These are phyloP conservation scores for Suillus brevipes DNA, from an alignment of 768 basidiomycete genomes.

Conservation along the genomic window DNA sequence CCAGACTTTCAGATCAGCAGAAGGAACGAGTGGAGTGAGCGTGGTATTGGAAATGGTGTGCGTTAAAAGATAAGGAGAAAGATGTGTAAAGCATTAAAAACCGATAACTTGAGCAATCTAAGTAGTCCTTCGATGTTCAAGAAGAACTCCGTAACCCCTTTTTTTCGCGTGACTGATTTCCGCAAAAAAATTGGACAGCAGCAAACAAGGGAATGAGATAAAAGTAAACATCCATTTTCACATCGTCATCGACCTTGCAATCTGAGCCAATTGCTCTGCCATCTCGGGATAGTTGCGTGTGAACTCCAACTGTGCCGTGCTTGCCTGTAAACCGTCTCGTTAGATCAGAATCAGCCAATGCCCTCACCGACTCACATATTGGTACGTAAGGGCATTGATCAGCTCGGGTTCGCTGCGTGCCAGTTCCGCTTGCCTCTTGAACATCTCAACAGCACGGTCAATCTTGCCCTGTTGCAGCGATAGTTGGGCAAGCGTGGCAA, in stretches of 20 bases:
- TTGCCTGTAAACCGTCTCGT: constrained; percentile 52
- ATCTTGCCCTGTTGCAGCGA: constrained; percentile 89
- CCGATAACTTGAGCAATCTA: constrained; percentile 4
- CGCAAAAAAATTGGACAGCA: not conserved
- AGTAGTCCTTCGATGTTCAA: not conserved
- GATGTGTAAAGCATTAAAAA: constrained; percentile 6
- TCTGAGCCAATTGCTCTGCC: constrained; percentile 64
- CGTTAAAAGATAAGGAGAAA: not conserved
- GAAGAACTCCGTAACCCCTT: not conserved
- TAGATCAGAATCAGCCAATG: not conserved
- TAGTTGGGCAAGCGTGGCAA: constrained; percentile 93
- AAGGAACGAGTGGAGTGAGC: not conserved
- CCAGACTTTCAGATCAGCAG: not conserved
- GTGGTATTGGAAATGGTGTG: constrained; percentile 5
- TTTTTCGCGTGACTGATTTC: not conserved
- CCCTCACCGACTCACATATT: constrained; percentile 56
- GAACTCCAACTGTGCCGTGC: constrained; percentile 81
- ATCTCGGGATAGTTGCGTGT: constrained; percentile 79
- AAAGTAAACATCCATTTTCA: constrained; percentile 16
- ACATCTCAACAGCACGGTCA: constrained; percentile 82
- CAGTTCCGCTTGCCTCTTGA: constrained; percentile 78
- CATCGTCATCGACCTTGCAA: constrained; percentile 41
- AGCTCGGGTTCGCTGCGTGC: constrained; percentile 92
- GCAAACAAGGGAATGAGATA: not conserved
- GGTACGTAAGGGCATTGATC: constrained; percentile 70